phyloP scores from a whole-genome alignment of 2,329 filamentous ascomycete species.

The Neophaeococcomyces mojaviensis region DNA sequence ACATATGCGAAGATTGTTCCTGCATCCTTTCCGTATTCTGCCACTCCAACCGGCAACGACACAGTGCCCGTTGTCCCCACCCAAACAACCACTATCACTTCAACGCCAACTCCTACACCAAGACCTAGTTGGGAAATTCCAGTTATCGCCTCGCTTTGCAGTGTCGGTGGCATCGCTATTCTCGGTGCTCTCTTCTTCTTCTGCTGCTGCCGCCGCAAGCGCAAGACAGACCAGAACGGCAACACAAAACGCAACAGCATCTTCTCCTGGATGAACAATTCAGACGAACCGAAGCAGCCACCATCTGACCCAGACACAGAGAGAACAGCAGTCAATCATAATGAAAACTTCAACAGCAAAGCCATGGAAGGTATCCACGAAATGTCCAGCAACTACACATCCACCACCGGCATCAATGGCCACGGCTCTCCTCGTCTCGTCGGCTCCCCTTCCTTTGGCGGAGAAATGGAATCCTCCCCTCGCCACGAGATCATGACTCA shows the following conservation, averaged over 20 bases:
- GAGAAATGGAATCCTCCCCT: not conserved
- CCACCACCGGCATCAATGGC: not conserved
- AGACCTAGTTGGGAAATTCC: not conserved
- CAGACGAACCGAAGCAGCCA: not conserved
- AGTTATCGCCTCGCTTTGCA: not conserved
- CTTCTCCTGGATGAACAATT: not conserved
- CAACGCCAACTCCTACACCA: not conserved
- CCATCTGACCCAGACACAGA: not conserved
- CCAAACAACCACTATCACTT: not conserved
- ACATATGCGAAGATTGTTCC: not conserved
- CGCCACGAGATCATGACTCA: conserved; percentile 2
- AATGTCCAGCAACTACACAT: not conserved
- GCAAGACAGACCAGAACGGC: not conserved
- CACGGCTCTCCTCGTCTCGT: no score
- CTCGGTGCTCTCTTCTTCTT: not conserved
- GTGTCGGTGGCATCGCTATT: not conserved
- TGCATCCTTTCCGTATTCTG: not conserved
- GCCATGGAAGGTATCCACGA: not conserved
- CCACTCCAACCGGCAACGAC: not conserved
- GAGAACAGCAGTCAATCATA: not conserved
- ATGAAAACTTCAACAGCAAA: not conserved
- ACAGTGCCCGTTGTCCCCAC: no score
- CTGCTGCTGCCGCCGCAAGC: not conserved
- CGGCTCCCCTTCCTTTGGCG: not conserved
- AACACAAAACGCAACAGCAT: not conserved